phyloP scores from a whole-genome alignment of 2,329 filamentous ascomycete species.

The Fusarium illudens region DNA sequence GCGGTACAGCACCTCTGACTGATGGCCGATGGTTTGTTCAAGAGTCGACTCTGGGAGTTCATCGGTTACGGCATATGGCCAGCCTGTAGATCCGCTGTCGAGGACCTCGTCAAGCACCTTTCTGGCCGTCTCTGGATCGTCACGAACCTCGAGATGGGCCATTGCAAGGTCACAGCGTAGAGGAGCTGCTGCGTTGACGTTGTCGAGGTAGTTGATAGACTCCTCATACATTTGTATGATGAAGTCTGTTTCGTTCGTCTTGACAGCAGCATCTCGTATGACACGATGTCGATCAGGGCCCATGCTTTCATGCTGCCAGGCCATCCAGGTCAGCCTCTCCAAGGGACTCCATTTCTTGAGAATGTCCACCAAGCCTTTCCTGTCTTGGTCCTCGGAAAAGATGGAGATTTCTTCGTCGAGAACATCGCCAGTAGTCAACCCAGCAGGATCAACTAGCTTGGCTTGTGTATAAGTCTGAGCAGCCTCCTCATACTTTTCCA shows the following conservation, averaged over 20 bases:
- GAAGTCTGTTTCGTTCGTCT: slow-evolving; percentile 32
- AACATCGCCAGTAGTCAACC: slow-evolving; percentile 25
- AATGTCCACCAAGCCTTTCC: slow-evolving; percentile 15
- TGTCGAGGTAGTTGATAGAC: slow-evolving; percentile 39
- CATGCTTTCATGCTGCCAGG: slow-evolving; percentile 32
- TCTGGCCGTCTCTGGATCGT: slow-evolving; percentile 27
- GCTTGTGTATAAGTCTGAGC: slow-evolving; percentile 26
- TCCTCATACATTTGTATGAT: slow-evolving; percentile 35
- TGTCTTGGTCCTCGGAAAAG: slow-evolving; percentile 17
- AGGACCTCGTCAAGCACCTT: slow-evolving; percentile 37
- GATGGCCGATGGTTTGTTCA: slow-evolving; percentile 15
- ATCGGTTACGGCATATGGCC: slow-evolving; percentile 34
- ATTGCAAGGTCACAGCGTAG: slow-evolving; percentile 33
- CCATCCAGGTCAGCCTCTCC: slow-evolving; percentile 41
- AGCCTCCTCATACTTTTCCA: slow-evolving; percentile 17
- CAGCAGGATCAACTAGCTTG: slow-evolving; percentile 29
- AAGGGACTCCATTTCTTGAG: slow-evolving; percentile 40
- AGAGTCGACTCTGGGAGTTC: slow-evolving; percentile 23
- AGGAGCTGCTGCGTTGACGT: slow-evolving; percentile 39
- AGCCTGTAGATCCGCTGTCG: slow-evolving; percentile 33
- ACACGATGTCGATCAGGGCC: slow-evolving; percentile 4
- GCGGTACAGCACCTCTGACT: slow-evolving; percentile 31
- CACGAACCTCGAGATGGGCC: slow-evolving; percentile 21
- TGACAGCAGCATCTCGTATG: slow-evolving; percentile 25
- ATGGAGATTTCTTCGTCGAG: slow-evolving; percentile 35